Conservation (phyloP, 192 early-diverging fungal species). For the Coemansia sp. region DNA sequence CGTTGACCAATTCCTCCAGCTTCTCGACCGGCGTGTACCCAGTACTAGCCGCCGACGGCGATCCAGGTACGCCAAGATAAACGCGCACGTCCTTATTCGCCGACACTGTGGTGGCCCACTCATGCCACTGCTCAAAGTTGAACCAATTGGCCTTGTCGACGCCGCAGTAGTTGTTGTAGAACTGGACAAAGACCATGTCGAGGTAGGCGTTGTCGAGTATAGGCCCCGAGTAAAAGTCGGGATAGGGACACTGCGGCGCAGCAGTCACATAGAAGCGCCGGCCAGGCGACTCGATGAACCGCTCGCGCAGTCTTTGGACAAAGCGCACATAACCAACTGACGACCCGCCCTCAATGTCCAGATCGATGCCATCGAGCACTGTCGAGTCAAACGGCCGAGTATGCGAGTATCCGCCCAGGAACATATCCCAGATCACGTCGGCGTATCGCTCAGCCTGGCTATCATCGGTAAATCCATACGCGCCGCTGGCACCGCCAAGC, state of each 20-base stretch:
- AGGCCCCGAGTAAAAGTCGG: conserved; percentile 67
- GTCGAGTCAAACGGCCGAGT: conserved; percentile 72
- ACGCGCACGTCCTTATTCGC: conserved; percentile 67
- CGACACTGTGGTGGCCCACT: conserved; percentile 64
- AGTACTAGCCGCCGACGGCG: conserved; percentile 58
- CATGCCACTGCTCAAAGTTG: conserved; percentile 78
- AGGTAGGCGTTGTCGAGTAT: conserved; percentile 65
- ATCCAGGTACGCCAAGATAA: conserved; percentile 68
- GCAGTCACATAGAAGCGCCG: conserved; percentile 66
- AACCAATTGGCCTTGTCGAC: conserved; percentile 61
- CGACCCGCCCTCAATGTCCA: conserved; percentile 72
- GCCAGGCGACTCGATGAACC: conserved; percentile 53
- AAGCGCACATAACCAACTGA: conserved; percentile 65
- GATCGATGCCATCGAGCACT: conserved; percentile 74
- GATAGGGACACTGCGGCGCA: conserved; percentile 76
- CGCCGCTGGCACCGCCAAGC: conserved; percentile 70
- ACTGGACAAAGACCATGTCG: conserved; percentile 79
- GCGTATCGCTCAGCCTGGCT: conserved; percentile 66
- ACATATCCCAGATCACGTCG: conserved; percentile 75
- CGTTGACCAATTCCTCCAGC: conserved; percentile 60
- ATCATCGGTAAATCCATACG: conserved; percentile 66
- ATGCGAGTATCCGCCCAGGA: conserved; percentile 66
- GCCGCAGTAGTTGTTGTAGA: conserved; percentile 83
- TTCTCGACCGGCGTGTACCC: conserved; percentile 60
- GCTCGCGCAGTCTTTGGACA: conserved; percentile 60